Evolutionary conservation across 192 early-diverging fungal species (phyloP).

Genomic region (Coemansia sp.): DNA sequence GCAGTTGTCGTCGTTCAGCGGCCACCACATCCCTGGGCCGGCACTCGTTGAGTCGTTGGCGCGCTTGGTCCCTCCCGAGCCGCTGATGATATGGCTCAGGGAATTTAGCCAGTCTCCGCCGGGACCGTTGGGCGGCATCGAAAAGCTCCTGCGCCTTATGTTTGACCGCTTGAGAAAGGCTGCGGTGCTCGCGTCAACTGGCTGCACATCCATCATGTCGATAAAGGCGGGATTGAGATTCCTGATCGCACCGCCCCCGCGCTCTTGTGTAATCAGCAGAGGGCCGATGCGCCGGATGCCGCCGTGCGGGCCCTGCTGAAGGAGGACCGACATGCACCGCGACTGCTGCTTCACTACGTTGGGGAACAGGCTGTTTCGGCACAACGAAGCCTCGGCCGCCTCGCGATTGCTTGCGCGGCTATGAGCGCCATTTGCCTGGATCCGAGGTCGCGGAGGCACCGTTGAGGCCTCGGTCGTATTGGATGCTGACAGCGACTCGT

Average conservation of each 20-base stretch:
- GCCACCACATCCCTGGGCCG: slow-evolving; percentile 58
- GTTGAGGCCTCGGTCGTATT: not conserved
- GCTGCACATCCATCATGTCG: slow-evolving; percentile 58
- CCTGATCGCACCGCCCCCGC: slow-evolving; percentile 44
- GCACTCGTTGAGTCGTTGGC: slow-evolving; percentile 4
- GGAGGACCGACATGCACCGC: slow-evolving; percentile 49
- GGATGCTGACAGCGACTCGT: not conserved
- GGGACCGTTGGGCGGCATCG: slow-evolving; percentile 23
- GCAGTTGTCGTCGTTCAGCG: slow-evolving; percentile 55
- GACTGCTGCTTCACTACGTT: slow-evolving; percentile 55
- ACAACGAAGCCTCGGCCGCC: slow-evolving; percentile 16
- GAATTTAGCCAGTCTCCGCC: slow-evolving; percentile 34
- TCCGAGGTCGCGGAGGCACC: not conserved
- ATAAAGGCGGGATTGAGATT: slow-evolving; percentile 50
- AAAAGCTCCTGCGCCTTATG: slow-evolving; percentile 52
- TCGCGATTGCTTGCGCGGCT: slow-evolving; percentile 11
- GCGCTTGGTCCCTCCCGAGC: slow-evolving; percentile 4
- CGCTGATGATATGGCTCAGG: slow-evolving; percentile 21
- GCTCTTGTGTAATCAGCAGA: slow-evolving; percentile 45
- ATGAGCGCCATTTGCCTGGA: slow-evolving; percentile 4
- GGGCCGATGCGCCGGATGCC: slow-evolving; percentile 53
- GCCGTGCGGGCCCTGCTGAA: slow-evolving; percentile 56
- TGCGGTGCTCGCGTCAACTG: slow-evolving; percentile 36
- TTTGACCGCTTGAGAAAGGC: slow-evolving; percentile 43
- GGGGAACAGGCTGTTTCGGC: slow-evolving; percentile 53